Conservation (phyloP, 2,329 filamentous ascomycete species). For the Neopestalotiopsis sp. region DNA sequence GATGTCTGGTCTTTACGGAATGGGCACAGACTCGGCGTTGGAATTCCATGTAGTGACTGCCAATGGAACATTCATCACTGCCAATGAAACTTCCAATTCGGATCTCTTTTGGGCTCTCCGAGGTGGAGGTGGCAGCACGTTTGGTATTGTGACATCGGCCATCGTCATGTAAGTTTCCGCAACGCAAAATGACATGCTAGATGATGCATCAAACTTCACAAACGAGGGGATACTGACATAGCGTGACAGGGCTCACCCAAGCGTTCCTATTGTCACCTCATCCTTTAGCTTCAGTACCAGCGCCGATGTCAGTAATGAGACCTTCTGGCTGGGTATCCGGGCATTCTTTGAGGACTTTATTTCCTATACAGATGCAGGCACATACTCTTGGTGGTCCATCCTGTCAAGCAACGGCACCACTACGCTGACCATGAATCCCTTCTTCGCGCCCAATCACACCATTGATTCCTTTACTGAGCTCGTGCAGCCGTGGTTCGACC, state of each 20-base stretch:
- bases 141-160: constrained; percentile 49
- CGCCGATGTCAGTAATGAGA: constrained; percentile 32
- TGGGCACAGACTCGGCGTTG: constrained; percentile 56
- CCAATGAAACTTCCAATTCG: constrained; percentile 45
- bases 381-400: constrained; percentile 39
- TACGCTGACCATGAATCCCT: constrained; percentile 34
- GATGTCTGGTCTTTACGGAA: constrained; percentile 52
- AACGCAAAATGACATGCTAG: constrained; percentile 29
- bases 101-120: constrained; percentile 59
- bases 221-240: not conserved
- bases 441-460: constrained; percentile 37
- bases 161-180: constrained; percentile 40
- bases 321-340: constrained; percentile 36
- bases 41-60: constrained; percentile 54
- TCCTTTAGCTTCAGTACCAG: constrained; percentile 28
- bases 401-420: constrained; percentile 24
- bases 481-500: constrained; percentile 36
- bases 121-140: constrained; percentile 51
- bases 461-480: constrained; percentile 29
- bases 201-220: too few relatives aligned
- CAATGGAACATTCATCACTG: constrained; percentile 49
- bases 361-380: constrained; percentile 39
- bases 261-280: constrained; percentile 37
- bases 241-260: constrained; percentile 30
- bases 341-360: constrained; percentile 36